These are phyloP conservation scores for Pyrus communis DNA, from an alignment of 306 rosid genomes.

Conservation along the genomic window DNA sequence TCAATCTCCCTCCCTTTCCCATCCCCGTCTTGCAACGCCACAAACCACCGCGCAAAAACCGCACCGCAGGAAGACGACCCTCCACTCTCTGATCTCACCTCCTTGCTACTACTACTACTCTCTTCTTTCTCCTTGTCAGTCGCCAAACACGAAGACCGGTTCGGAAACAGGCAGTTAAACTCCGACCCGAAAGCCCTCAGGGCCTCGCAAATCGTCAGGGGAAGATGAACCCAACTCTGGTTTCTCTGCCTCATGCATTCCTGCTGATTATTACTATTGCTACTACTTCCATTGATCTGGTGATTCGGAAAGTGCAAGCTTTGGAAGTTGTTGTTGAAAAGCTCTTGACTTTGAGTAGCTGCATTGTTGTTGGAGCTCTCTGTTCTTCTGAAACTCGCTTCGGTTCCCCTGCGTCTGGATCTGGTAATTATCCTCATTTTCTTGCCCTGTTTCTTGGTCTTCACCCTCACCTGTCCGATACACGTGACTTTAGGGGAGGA, in stretches of 20 bases:
- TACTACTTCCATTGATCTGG: conserved; percentile 1
- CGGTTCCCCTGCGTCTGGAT: conserved; percentile 42
- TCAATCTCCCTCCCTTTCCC: conserved; percentile 56
- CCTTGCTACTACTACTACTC: conserved; percentile 1
- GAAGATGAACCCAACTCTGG: conserved; percentile 87
- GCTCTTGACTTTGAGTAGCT: neutral
- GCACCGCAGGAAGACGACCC: conserved; percentile 57
- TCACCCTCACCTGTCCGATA: conserved; percentile 90
- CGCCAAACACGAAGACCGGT: conserved; percentile 56
- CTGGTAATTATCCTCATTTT: conserved; percentile 49
- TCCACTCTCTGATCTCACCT: conserved; percentile 23
- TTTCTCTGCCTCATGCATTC: conserved; percentile 58
- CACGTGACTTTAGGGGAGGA: conserved; percentile 95
- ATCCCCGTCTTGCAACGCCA: conserved; percentile 64
- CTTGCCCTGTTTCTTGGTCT: conserved; percentile 84
- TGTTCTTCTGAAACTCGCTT: conserved; percentile 59
- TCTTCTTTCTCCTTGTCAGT: conserved; percentile 37
- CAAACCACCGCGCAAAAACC: conserved; percentile 72
- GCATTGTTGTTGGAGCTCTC: conserved; percentile 6
- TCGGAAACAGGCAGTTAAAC: conserved; percentile 80
- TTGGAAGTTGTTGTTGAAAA: neutral
- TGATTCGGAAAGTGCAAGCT: conserved; percentile 33
- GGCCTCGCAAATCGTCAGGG: conserved; percentile 83
- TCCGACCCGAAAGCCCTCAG: conserved; percentile 59
- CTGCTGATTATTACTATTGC: conserved; percentile 9